Evolutionary conservation across 164 flowering plant species (phyloP).

Genomic region (Stephania cephalantha): DNA sequence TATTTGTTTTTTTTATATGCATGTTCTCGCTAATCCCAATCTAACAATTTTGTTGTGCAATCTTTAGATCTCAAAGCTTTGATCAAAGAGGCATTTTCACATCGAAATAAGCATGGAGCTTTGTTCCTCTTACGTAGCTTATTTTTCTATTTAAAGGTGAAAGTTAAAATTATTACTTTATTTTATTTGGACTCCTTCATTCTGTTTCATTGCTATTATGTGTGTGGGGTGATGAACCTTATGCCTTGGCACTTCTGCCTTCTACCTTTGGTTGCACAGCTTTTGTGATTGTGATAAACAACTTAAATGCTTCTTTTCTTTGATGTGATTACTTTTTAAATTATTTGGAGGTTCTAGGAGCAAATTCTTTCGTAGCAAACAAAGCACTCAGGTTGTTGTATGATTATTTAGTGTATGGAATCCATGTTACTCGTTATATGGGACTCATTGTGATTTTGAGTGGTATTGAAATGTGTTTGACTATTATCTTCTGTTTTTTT

Average conservation of each 20-base stretch:
- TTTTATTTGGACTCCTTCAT: constrained; percentile 2
- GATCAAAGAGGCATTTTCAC: constrained; percentile 3
- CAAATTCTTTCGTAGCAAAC: no score
- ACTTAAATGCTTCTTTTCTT: no score
- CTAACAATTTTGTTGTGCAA: background rate
- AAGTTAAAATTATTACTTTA: constrained; percentile 2
- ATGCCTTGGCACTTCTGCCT: background rate
- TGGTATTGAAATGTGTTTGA: no score
- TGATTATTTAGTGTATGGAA: no score
- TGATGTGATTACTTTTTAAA: no score
- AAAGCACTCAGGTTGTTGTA: no score
- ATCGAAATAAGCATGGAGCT: constrained; percentile 12
- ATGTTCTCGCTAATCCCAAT: background rate
- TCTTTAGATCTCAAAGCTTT: constrained; percentile 26
- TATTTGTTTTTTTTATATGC: background rate
- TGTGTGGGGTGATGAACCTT: background rate
- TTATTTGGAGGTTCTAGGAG: no score
- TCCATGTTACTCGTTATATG: no score
- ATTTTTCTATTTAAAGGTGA: constrained; percentile 38
- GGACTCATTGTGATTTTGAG: no score
- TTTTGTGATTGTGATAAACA: background rate
- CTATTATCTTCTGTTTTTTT: no score
- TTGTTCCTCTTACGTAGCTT: constrained; percentile 48
- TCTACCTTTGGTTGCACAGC: background rate
- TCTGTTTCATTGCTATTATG: background rate